phyloP scores from a whole-genome alignment of 768 basidiomycete species.

The Suillus subaureus region DNA sequence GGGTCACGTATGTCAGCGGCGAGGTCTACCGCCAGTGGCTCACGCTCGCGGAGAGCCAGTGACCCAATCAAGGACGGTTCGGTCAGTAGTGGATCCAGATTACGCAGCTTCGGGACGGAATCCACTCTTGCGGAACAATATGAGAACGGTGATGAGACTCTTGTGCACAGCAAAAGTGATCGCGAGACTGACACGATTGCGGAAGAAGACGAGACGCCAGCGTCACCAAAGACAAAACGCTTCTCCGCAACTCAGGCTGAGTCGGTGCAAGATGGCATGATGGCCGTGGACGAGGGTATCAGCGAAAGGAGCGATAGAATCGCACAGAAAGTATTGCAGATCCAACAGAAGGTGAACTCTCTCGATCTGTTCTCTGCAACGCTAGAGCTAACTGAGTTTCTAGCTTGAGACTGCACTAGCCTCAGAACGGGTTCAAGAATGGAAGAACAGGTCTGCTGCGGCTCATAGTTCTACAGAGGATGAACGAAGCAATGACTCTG shows the following conservation, averaged over 20 bases:
- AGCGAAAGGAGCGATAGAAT: constrained; percentile 85
- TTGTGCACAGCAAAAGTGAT: constrained; percentile 38
- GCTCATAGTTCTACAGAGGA: constrained; percentile 38
- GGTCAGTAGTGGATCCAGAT: constrained; percentile 32
- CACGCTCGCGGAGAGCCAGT: constrained; percentile 61
- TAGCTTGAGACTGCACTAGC: constrained; percentile 79
- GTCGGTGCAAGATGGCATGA: constrained; percentile 73
- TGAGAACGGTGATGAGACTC: constrained; percentile 45
- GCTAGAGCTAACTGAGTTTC: constrained; percentile 10
- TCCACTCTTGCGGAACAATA: constrained; percentile 77
- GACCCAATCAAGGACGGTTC: constrained; percentile 52
- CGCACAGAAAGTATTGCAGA: constrained; percentile 83
- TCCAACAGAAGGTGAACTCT: constrained; percentile 83
- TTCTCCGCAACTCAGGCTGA: constrained; percentile 76
- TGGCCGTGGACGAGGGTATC: constrained; percentile 85
- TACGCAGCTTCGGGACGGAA: constrained; percentile 78
- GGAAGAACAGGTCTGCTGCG: constrained; percentile 32
- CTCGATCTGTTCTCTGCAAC: not conserved
- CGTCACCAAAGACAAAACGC: constrained; percentile 64
- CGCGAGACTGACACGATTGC: constrained; percentile 55
- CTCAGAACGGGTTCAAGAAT: constrained; percentile 48
- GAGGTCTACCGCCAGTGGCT: constrained; percentile 45
- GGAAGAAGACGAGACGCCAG: constrained; percentile 55
- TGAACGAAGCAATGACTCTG: constrained; percentile 62
- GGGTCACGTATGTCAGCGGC: constrained; percentile 63